Evolutionary conservation across 2,329 filamentous ascomycete species (phyloP).

Genomic region (Trichoderma sp.): DNA sequence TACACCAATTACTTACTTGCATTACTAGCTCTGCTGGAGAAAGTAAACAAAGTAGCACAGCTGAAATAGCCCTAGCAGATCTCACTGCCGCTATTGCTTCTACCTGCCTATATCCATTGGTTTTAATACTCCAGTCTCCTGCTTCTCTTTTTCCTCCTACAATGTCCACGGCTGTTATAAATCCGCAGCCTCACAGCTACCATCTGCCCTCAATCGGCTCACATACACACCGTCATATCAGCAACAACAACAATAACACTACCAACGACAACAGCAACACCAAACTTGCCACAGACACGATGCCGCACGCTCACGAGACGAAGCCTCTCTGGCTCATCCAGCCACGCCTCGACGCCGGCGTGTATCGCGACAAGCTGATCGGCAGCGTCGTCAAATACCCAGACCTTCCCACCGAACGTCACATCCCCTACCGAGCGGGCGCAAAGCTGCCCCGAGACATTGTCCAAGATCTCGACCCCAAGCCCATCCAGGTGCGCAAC

Average conservation of each 20-base stretch:
- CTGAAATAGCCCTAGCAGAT: background rate
- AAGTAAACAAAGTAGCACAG: background rate
- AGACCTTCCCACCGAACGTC: slow-evolving; percentile 31
- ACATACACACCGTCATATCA: background rate
- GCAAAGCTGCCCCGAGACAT: slow-evolving; percentile 29
- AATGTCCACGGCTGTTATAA: slow-evolving; percentile 4
- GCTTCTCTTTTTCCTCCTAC: background rate
- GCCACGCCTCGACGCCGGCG: slow-evolving; percentile 31
- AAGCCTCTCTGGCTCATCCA: slow-evolving; percentile 35
- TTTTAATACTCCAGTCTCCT: background rate
- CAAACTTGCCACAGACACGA: background rate
- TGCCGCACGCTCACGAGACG: slow-evolving; percentile 24
- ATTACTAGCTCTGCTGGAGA: background rate
- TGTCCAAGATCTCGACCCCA: slow-evolving; percentile 31
- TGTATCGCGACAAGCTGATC: slow-evolving; percentile 35
- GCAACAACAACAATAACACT: background rate
- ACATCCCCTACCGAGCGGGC: slow-evolving; percentile 28
- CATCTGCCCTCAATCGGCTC: background rate
- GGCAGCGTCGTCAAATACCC: slow-evolving; percentile 35
- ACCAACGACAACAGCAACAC: background rate
- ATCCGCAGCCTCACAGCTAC: background rate
- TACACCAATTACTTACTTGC: background rate
- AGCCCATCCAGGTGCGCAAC: slow-evolving; percentile 32
- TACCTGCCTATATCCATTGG: background rate
- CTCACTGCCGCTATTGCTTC: background rate